These are phyloP conservation scores for Silene vulgaris DNA, from an alignment of 179 eudicot genomes.

Conservation along the genomic window DNA sequence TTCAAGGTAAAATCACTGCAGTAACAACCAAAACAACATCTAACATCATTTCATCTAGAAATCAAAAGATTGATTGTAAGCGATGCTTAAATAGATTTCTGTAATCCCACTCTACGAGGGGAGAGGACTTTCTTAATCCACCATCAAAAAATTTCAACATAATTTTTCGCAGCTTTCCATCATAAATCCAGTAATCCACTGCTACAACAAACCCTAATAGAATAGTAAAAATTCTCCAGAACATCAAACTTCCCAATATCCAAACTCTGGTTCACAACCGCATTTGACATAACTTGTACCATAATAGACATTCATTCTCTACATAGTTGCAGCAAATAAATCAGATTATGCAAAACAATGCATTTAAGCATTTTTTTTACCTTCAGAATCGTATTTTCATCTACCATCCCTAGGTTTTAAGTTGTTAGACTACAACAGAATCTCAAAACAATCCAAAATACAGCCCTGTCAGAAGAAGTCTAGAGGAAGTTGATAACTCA, in stretches of 20 bases:
- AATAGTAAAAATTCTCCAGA: neutral
- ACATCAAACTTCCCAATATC: neutral
- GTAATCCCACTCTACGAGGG: neutral
- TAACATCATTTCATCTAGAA: neutral
- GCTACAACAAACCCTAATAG: neutral
- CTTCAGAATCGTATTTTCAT: too few relatives aligned
- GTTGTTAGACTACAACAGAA: neutral
- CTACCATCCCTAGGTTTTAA: too few relatives aligned
- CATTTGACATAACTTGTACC: too few relatives aligned
- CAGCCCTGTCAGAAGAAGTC: too few relatives aligned
- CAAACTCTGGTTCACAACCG: neutral
- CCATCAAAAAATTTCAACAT: neutral
- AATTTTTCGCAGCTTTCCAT: neutral
- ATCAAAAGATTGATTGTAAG: neutral
- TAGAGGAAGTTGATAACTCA: too few relatives aligned
- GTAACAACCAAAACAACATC: neutral
- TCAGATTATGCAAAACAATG: neutral
- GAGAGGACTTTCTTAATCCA: neutral
- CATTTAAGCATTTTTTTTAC: neutral
- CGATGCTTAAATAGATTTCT: too few relatives aligned
- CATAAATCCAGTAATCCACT: neutral
- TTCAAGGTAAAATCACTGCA: neutral
- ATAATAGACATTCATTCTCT: too few relatives aligned
- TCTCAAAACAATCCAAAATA: neutral
- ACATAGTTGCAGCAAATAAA: too few relatives aligned